Conservation (phyloP, 345 rosid species). For the Eucalyptus erythrocorys region DNA sequence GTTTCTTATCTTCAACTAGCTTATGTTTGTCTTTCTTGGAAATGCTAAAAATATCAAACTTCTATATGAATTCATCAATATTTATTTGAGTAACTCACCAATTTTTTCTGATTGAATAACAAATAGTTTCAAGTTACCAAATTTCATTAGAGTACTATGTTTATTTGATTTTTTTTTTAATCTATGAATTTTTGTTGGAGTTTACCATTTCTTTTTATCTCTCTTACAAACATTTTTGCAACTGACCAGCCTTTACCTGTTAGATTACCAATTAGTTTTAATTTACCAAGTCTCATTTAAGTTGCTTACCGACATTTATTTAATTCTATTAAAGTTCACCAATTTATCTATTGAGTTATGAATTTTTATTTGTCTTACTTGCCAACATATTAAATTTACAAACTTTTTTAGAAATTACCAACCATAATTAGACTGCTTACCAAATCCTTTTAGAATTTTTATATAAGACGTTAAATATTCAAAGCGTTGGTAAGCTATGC, state of each 20-base stretch:
- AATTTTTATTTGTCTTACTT: background rate
- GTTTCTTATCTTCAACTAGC: background rate
- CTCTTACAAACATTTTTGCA: background rate
- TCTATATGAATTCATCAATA: background rate
- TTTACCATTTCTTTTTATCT: too few species aligned
- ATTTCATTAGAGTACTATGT: background rate
- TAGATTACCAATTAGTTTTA: background rate
- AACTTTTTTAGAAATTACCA: background rate
- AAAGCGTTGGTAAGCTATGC: background rate
- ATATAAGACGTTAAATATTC: too few species aligned
- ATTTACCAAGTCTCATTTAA: background rate
- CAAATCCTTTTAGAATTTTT: background rate
- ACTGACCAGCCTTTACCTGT: background rate
- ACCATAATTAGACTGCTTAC: background rate
- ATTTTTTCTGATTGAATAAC: background rate
- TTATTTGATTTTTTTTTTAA: too few species aligned
- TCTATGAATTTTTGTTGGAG: background rate
- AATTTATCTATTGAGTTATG: background rate
- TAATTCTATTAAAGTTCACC: background rate
- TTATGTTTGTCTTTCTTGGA: background rate
- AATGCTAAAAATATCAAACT: background rate
- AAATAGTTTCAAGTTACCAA: background rate
- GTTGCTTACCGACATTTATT: background rate
- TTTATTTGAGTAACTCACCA: background rate
- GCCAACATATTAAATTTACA: background rate